Percentiles rank a stretch among this genome's conserved stretches.
phyloP scores from a whole-genome alignment of 2,329 filamentous ascomycete species.

The Diaporthe australafricana region DNA sequence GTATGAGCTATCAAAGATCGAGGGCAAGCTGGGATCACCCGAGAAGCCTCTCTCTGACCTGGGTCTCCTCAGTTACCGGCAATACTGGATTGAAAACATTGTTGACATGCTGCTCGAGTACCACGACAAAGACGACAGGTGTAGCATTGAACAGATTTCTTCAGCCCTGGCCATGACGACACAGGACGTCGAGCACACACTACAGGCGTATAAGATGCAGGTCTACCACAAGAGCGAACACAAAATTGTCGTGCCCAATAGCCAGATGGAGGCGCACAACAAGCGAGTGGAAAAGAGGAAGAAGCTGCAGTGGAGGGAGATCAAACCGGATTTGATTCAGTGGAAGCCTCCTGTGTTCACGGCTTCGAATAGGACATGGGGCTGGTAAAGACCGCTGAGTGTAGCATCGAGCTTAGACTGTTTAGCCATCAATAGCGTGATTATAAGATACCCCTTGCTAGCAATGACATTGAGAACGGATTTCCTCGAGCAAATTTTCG shows the following conservation, averaged over 20 bases:
- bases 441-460: constrained; percentile 35
- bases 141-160: constrained; percentile 89
- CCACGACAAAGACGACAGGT: constrained; percentile 75
- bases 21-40: constrained; percentile 93
- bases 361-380: constrained; percentile 91
- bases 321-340: constrained; percentile 82
- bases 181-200: constrained; percentile 92
- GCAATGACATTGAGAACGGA: constrained; percentile 5
- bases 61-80: constrained; percentile 91
- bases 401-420: not conserved
- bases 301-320: constrained; percentile 78
- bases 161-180: constrained; percentile 91
- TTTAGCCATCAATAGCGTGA: constrained; percentile 20
- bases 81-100: constrained; percentile 97
- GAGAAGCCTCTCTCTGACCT: constrained; percentile 97
- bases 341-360: constrained; percentile 98
- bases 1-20: constrained; percentile 95
- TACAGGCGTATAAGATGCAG: constrained; percentile 95
- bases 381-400: constrained; percentile 72
- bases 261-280: constrained; percentile 81
- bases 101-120: constrained; percentile 85
- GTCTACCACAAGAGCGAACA: constrained; percentile 96
- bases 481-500: not conserved
- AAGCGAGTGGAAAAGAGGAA: constrained; percentile 88
- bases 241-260: constrained; percentile 91